These are phyloP conservation scores for Sclerospora graminicola DNA, from an alignment of 352 stramenopile species.

Conservation along the genomic window DNA sequence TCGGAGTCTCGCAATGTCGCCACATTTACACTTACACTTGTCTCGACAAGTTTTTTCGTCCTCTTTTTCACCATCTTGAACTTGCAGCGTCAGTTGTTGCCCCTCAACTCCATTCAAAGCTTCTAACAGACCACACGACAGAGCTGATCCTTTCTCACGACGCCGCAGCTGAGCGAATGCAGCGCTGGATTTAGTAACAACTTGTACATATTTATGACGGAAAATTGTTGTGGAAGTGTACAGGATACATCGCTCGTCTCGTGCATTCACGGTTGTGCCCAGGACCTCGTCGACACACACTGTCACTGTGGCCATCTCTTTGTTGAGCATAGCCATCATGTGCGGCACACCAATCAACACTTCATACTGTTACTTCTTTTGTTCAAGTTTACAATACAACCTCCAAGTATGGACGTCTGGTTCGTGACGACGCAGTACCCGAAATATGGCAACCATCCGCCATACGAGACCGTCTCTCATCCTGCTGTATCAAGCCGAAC, in stretches of 20 bases:
- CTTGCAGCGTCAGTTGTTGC: conserved; percentile 2
- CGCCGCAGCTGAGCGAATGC: conserved; percentile 20
- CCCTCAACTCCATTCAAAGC: conserved; percentile 10
- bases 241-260: conserved; percentile 21
- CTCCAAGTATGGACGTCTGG: conserved; percentile 66
- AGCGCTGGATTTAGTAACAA: conserved; percentile 3
- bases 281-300: conserved; percentile 3
- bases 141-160: conserved; percentile 4
- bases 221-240: conserved; percentile 8
- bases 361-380: conserved; percentile 5
- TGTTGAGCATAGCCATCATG: not conserved
- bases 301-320: conserved; percentile 33
- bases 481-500: conserved; percentile 32
- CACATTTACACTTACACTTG: conserved; percentile 23
- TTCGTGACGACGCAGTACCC: conserved; percentile 50
- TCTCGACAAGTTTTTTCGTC: not conserved
- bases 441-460: conserved; percentile 32
- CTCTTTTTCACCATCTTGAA: conserved; percentile 1
- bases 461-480: conserved; percentile 52
- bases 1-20: conserved; percentile 13
- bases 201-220: conserved; percentile 8
- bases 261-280: not conserved
- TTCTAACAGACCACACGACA: conserved; percentile 23
- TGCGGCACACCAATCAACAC: not conserved
- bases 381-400: too few relatives aligned